Evolutionary conservation across 352 stramenopile genomes (phyloP), one percentile per base, ranked within the genome.

Genomic region (Globisporangium perplexum): DNA sequence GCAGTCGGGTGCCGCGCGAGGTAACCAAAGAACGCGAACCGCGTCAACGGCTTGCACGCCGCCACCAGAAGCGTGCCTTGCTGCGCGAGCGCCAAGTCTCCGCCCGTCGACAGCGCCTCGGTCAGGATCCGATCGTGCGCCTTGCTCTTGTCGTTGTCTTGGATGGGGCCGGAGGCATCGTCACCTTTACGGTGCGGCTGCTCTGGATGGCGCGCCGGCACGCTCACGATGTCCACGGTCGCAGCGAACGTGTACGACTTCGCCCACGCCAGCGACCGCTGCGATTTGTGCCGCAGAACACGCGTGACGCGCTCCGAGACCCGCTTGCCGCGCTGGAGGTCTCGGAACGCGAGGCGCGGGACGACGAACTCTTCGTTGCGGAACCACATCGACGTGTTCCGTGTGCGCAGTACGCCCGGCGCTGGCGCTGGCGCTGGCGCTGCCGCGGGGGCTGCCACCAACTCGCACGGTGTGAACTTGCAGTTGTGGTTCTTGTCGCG

Each of bases 381-480:
- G 59, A 77, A 76, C 74, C 73, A 84, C 5, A 6, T 14, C 1
- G 62, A 35, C 14, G 51, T 42, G 26, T 62, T 62, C 12, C 15
- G 26, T 31, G 48, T 60, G 26, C 63, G 60, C 17, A 55, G 62
- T 5, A 62, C 53, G 6, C 51, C 39, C 1, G 55, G 52, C 7
- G 55, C 23, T 4, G 59, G 47, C 6, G 45, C 50, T n/a, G n/a
- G n/a, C 3, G 60, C 10, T 2, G 60, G 4, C 2, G 24, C 24
- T 1, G 30, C 7, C 7, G 55, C 47, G 0, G 53, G 41, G 1
- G 64, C 24, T 4, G 58, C 17, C 0, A 80, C 59, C 18, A 80
- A 58, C 36, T 69, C 57, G 44, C 74, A 84, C 7, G 69, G 69
- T 4, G 68, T 73, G 59, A 82, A 82, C 28, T 59, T 52, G 48